Evolutionary conservation across 129 eudicot species (phyloP).

Genomic region (Artemisia argyi): DNA sequence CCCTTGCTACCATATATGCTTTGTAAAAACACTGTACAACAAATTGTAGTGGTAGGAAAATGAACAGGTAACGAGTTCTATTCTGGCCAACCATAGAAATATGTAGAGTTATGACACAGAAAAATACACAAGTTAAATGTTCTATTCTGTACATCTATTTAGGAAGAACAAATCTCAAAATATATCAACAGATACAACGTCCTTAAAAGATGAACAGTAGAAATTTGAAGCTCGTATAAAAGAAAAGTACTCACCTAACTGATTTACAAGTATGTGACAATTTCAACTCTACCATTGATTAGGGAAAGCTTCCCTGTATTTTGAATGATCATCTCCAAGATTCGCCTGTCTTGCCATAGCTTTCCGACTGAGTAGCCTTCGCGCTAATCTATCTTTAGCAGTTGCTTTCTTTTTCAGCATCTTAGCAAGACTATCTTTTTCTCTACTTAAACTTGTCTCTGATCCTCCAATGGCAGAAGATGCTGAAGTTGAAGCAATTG

Average conservation of each 20-base stretch:
- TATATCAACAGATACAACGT: not conserved
- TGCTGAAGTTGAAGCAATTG: conserved; percentile 72
- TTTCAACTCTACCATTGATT: conserved; percentile 72
- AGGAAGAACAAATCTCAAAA: not conserved
- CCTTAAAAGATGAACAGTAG: not conserved
- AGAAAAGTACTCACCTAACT: not conserved
- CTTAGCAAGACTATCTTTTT: conserved; percentile 67
- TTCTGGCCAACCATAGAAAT: not conserved
- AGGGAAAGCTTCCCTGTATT: conserved; percentile 87
- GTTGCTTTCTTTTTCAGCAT: conserved; percentile 90
- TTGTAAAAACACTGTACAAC: not conserved
- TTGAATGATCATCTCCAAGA: conserved; percentile 58
- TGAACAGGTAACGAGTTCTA: not conserved
- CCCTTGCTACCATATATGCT: too few species aligned
- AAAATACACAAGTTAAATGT: not conserved
- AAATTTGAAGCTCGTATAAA: not conserved
- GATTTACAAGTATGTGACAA: not conserved
- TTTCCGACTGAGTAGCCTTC: conserved; percentile 59
- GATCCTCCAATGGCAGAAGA: conserved; percentile 60
- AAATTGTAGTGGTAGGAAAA: too few species aligned
- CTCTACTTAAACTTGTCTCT: conserved; percentile 24
- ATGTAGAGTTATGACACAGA: conserved; percentile 1
- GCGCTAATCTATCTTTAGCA: conserved; percentile 64
- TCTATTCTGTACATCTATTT: conserved; percentile 10
- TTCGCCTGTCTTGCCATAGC: conserved; percentile 54